Base-by-base conservation (phyloP, 225 moss, liverwort and hornwort genomes). In the Neckera pumila region DNA sequence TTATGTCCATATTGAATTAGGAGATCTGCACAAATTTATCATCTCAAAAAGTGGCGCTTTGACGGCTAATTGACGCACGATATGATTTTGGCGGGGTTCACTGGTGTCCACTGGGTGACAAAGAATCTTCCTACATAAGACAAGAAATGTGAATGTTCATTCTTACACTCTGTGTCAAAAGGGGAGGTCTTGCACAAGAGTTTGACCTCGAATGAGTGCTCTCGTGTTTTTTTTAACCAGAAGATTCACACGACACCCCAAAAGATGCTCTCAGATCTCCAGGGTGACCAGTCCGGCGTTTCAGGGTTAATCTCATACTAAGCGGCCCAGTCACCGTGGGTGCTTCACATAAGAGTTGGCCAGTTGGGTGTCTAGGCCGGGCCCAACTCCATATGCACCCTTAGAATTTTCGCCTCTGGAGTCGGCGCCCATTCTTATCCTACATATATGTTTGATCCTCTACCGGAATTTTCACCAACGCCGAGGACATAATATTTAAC, bases 21-120 rank as follows among this genome's bases (percentile, higher is more conserved):
- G 8, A 70, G 5, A 70, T 42, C 15, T 26, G 14, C 3, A 4
- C 0, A 2, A 1, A 5, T 2, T 27, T 4, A 45, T 15, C 28
- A 17, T 72, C 43, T 42, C 16, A 26, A 5, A 13, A 9, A 42
- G 3, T 27, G 5, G 1, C 0, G 1, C 15, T 26, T 25, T 38
- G 4, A n/a, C n/a, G n/a, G n/a, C n/a, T n/a, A n/a, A n/a, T n/a
- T n/a, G n/a, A 38, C 2, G 7, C 2, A 67, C n/a, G 22, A 38
- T 11, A 13, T 6, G 1, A 23, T 22, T 23, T 38, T 13, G 4
- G 14, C 4, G 38, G 23, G n/a, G 1, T 49, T 49, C 49, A 49
- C 49, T 49, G 5, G 7, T 42, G 27, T 42, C 7, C 5, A 12
- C 43, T 28, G 10, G 43, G 43, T 17, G 28, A 28, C 17, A 72